Percentiles rank a stretch among this genome's conserved stretches.
Conservation (phyloP, 768 basidiomycete genomes). For the Leccinum longicurvipes region DNA sequence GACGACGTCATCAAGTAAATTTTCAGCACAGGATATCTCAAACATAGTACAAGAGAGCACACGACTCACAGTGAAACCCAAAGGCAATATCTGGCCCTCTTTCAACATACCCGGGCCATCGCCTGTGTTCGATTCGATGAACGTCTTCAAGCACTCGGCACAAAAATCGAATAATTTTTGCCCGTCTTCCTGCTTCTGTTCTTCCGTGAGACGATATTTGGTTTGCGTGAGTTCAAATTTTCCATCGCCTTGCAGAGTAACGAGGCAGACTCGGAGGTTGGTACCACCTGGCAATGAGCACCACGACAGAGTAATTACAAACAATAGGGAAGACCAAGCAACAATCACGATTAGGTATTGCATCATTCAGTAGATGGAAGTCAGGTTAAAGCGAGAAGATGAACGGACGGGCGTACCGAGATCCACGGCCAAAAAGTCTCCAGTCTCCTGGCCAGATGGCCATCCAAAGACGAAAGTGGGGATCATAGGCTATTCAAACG, state of each 20-base stretch:
- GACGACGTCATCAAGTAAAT: conserved; percentile 3
- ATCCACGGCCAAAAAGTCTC: conserved; percentile 88
- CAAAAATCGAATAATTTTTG: conserved; percentile 96
- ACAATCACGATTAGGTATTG: not conserved
- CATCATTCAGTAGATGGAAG: not conserved
- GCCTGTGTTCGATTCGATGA: conserved; percentile 71
- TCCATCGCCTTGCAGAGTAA: conserved; percentile 85
- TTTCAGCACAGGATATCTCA: not conserved
- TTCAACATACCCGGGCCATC: conserved; percentile 46
- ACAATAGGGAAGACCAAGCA: not conserved
- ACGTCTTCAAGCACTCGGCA: conserved; percentile 87
- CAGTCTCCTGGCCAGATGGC: conserved; percentile 86
- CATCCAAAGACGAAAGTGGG: conserved; percentile 96
- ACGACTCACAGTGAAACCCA: conserved; percentile 89
- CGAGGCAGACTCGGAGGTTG: conserved; percentile 97
- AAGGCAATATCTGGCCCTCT: conserved; percentile 60
- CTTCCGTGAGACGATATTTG: conserved; percentile 95
- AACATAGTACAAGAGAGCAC: not conserved
- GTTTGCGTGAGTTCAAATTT: conserved; percentile 98
- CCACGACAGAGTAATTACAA: not conserved
- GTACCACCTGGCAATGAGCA: conserved; percentile 66
- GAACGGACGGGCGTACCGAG: conserved; percentile 54
- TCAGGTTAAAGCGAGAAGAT: not conserved
- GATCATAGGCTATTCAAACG: conserved; percentile 74
- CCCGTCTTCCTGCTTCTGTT: conserved; percentile 98